Conservation (phyloP, 768 basidiomycete genomes). For the Naganishia onofrii region DNA sequence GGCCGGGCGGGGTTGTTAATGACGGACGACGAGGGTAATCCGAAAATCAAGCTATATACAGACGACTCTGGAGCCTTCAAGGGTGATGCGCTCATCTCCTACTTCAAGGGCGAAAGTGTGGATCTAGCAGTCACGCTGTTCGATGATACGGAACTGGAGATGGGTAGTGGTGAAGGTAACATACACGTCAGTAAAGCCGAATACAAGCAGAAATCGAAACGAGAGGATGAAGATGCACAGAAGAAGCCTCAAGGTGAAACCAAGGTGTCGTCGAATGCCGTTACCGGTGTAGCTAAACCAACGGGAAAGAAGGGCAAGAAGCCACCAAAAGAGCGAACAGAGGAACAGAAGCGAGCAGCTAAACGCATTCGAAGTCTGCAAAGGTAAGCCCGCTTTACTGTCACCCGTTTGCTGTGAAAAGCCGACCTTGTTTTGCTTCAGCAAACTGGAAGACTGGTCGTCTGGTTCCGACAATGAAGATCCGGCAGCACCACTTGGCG, state of each 20-base stretch:
- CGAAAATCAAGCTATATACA: constrained; percentile 94
- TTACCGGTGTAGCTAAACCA: constrained; percentile 52
- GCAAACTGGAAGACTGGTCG: constrained; percentile 91
- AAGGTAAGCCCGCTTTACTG: constrained; percentile 57
- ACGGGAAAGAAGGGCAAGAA: constrained; percentile 60
- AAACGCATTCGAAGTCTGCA: constrained; percentile 51
- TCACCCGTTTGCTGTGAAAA: background rate
- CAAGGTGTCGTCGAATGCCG: constrained; percentile 28
- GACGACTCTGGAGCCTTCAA: constrained; percentile 81
- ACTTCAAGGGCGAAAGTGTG: constrained; percentile 97
- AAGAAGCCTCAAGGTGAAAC: constrained; percentile 59
- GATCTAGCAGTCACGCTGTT: constrained; percentile 74
- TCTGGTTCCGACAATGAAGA: constrained; percentile 85
- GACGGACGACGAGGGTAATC: constrained; percentile 83
- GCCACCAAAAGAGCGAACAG: constrained; percentile 33
- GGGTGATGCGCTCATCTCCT: constrained; percentile 92
- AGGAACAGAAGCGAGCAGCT: constrained; percentile 50
- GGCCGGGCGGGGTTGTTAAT: constrained; percentile 87
- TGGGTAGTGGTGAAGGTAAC: constrained; percentile 66
- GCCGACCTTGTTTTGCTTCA: constrained; percentile 49
- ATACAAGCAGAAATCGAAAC: constrained; percentile 34
- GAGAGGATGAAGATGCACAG: constrained; percentile 53
- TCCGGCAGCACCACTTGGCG: constrained; percentile 38
- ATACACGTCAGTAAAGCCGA: constrained; percentile 51
- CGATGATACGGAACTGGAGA: constrained; percentile 84